Evolutionary conservation across 2,329 filamentous ascomycete species (phyloP), one percentile per base, ranked within the genome.

Genomic region (Xylariaceae sp.): DNA sequence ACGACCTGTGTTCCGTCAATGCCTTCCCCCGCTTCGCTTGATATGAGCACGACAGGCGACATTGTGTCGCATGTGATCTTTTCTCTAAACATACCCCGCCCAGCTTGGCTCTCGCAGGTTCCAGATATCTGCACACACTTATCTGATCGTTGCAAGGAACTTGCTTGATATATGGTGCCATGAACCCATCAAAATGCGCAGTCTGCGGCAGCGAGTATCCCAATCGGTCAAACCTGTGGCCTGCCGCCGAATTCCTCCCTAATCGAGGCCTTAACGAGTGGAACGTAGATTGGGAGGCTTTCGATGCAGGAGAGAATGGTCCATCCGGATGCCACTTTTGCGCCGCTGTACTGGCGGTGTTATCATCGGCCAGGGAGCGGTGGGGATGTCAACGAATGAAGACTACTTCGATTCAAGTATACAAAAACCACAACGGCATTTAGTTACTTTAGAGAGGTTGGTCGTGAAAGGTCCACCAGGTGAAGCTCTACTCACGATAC

Each of bases 21-120:
- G n/a, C 13, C 15, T 10, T 10, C 43, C 40, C 41, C 30, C 35
- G 35, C 48, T 43, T 44, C 27, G n/a, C 44, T 55, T 9, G 47
- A 30, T n/a, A 23, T 35, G 30, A 18, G 48, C 6, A 29, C 29
- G 39, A 40, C 41, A 43, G 36, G 13, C 36, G 45, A 44, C 44
- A 40, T 36, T 24, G 21, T 47, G 36, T 53, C 44, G 45, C 21
- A 5, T 51, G 32, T 57, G 32, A 37, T 24, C 24, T 35, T 39
- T 43, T 27, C 16, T 27, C n/a, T 35, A 16, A 32, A 39, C 24
- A 23, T 23, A 18, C 20, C 18, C 21, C 16, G n/a, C 39, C n/a
- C 30, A 15, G n/a, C 27, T 40, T 20, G 9, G 18, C 30, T 42
- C 39, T 29, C 30, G 4, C 16, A 45, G 20, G 23, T 20, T 37